phyloP scores from a whole-genome alignment of 2,329 filamentous ascomycete species.

The Alternaria sp. region DNA sequence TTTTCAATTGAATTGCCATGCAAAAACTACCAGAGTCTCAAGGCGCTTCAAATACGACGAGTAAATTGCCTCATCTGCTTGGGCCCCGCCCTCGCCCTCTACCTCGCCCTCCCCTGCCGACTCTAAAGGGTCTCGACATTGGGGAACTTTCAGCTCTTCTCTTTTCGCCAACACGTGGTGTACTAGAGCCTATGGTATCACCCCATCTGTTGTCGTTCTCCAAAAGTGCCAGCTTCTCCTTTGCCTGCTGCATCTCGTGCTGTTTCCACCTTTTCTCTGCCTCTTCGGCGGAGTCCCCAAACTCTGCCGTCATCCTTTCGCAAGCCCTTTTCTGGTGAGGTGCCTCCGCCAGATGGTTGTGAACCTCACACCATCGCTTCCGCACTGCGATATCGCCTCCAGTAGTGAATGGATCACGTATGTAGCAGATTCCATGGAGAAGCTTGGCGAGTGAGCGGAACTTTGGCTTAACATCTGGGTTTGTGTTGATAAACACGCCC shows the following conservation, averaged over 20 bases:
- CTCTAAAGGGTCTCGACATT: slow-evolving; percentile 9
- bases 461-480: neutral
- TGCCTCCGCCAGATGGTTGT: neutral
- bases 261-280: neutral
- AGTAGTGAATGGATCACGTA: neutral
- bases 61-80: neutral
- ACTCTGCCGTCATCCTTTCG: neutral
- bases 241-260: neutral
- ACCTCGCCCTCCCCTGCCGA: neutral
- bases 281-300: neutral
- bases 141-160: neutral
- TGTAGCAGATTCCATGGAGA: neutral
- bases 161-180: neutral
- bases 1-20: neutral
- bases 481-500: neutral
- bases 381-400: neutral
- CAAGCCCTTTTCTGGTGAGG: neutral
- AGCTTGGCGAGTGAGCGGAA: neutral
- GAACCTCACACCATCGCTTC: neutral
- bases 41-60: neutral
- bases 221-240: neutral
- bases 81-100: neutral
- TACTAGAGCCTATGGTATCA: neutral
- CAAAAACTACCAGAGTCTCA: neutral
- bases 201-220: neutral